phyloP scores from a whole-genome alignment of 305 asterid species.

The Striga hermonthica region DNA sequence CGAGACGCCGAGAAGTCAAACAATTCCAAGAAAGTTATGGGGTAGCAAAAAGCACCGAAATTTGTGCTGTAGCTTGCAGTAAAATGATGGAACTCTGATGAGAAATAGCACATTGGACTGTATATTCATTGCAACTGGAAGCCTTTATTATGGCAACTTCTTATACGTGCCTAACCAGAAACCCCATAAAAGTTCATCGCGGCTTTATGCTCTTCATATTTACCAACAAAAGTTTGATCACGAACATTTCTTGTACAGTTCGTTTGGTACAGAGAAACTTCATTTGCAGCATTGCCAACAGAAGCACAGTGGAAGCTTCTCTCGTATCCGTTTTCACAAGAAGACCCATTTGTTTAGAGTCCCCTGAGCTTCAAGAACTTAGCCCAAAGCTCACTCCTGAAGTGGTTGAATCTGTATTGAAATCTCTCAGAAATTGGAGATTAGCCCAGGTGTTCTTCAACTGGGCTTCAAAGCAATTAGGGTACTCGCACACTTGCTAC shows the following conservation, averaged over 20 bases:
- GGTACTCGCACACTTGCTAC: slow-evolving; percentile 54
- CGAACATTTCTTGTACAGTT: slow-evolving; percentile 6
- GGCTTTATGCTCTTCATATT: background rate
- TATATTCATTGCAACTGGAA: background rate
- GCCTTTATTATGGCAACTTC: no score
- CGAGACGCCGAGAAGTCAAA: no score
- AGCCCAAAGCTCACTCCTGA: slow-evolving; percentile 55
- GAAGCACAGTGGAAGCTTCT: slow-evolving; percentile 36
- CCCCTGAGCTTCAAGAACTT: slow-evolving; percentile 53
- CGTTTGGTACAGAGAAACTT: slow-evolving; percentile 26
- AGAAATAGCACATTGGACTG: slow-evolving; percentile 3
- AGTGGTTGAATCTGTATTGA: slow-evolving; percentile 67
- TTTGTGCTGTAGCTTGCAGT: background rate
- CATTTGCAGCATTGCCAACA: slow-evolving; percentile 34
- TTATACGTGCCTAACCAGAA: background rate
- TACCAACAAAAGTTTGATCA: background rate
- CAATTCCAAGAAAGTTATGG: no score
- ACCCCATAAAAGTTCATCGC: background rate
- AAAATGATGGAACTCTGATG: background rate
- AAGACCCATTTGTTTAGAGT: slow-evolving; percentile 39
- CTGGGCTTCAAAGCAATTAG: slow-evolving; percentile 49
- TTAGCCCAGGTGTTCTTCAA: slow-evolving; percentile 57
- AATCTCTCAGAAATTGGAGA: slow-evolving; percentile 60
- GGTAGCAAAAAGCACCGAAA: background rate
- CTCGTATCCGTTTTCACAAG: slow-evolving; percentile 49